phyloP scores from a whole-genome alignment of 163 green algal species.

The Coccomyxa subellipsoidea region DNA sequence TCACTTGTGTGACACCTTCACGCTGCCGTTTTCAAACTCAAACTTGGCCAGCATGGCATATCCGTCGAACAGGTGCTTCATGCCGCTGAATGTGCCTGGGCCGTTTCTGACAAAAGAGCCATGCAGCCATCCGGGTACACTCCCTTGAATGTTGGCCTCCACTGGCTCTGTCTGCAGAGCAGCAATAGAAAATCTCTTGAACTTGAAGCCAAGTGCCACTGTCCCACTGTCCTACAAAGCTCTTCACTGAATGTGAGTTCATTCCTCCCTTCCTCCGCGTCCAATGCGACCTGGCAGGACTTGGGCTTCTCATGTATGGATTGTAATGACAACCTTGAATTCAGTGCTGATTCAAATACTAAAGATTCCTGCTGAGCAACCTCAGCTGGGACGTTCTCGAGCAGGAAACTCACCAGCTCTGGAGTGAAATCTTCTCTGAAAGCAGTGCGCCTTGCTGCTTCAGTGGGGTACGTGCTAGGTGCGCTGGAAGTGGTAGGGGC shows the following conservation, averaged over 20 bases:
- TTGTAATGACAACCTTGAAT: too few species aligned
- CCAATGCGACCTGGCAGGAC: too few species aligned
- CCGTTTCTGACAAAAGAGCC: conserved; percentile 54
- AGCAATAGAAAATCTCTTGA: not conserved
- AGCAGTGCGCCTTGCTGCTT: not conserved
- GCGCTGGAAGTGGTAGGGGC: not conserved
- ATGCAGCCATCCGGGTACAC: conserved; percentile 57
- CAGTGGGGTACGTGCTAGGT: not conserved
- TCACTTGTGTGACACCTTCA: not conserved
- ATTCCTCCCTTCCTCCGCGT: too few species aligned
- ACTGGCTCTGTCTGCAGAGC: not conserved
- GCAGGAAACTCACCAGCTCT: not conserved
- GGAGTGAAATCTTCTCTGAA: not conserved
- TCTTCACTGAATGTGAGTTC: too few species aligned
- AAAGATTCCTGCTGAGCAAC: not conserved
- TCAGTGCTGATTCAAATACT: not conserved
- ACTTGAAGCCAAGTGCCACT: too few species aligned
- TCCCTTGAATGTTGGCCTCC: conserved; percentile 32
- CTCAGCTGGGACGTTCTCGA: not conserved
- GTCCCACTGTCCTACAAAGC: not conserved
- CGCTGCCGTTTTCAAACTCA: conserved; percentile 18
- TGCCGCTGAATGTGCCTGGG: conserved; percentile 29
- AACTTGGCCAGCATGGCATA: conserved; percentile 53
- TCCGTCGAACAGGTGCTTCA: conserved; percentile 63
- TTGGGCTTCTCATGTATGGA: too few species aligned